Conservation (phyloP, 352 stramenopile genomes). For the Phytopythium mirpurense region DNA sequence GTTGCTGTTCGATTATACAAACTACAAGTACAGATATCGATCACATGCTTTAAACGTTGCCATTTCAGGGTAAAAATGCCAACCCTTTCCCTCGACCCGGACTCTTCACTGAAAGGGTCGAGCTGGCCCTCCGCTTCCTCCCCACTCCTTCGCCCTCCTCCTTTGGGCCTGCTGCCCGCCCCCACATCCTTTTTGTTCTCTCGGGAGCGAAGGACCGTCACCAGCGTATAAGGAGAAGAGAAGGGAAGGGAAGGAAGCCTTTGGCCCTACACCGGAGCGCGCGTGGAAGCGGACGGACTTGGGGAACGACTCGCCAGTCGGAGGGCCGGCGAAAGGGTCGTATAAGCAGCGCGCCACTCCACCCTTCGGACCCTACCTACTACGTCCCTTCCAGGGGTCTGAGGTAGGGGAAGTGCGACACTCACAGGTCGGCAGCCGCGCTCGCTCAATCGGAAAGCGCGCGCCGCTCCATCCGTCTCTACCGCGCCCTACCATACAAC, state of each 20-base stretch:
- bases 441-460: conserved; percentile 5
- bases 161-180: not conserved
- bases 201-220: conserved; percentile 5
- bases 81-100: not conserved
- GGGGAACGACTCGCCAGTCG: no score
- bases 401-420: not conserved
- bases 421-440: not conserved
- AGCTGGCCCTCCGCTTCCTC: not conserved
- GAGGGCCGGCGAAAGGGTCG: no score
- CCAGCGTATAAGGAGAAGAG: not conserved
- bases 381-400: no score
- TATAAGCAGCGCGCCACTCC: no score
- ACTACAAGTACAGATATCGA: not conserved
- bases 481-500: not conserved
- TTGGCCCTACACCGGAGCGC: not conserved
- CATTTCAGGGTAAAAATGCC: not conserved
- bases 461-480: no score
- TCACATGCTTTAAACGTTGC: not conserved
- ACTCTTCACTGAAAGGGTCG: conserved; percentile 3
- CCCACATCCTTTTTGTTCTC: conserved; percentile 12
- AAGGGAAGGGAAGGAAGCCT: not conserved
- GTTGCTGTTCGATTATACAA: conserved; percentile 6
- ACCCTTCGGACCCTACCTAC: no score
- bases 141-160: not conserved
- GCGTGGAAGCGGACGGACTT: conserved; percentile 3